Conservation (phyloP, 2,329 filamentous ascomycete species). For the Metarhizium guizhouense region DNA sequence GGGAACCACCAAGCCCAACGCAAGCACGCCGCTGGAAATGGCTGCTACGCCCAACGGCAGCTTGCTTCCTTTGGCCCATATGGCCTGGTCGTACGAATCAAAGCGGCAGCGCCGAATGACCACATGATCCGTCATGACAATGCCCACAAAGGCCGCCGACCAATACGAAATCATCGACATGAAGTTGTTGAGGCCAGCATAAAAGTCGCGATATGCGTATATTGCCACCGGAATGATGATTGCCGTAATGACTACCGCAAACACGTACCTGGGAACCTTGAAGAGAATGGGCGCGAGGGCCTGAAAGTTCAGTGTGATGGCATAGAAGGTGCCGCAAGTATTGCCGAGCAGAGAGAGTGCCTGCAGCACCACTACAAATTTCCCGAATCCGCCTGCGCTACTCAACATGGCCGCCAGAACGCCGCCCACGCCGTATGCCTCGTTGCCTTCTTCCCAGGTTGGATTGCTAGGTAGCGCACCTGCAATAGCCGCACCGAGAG, state of each 20-base stretch:
- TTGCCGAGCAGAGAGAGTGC: conserved; percentile 51
- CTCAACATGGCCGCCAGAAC: conserved; percentile 51
- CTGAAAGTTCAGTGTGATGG: conserved; percentile 56
- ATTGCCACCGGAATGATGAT: conserved; percentile 52
- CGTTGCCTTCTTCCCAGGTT: conserved; percentile 45
- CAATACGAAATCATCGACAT: conserved; percentile 50
- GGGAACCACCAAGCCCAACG: conserved; percentile 44
- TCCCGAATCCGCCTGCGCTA: conserved; percentile 50
- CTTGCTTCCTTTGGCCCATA: conserved; percentile 36
- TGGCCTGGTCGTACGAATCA: conserved; percentile 33
- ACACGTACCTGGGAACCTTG: conserved; percentile 47
- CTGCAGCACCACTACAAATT: conserved; percentile 51
- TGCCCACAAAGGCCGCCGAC: conserved; percentile 45
- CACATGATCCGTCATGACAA: conserved; percentile 38
- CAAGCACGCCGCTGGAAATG: conserved; percentile 34
- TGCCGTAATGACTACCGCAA: conserved; percentile 46
- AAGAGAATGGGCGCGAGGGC: conserved; percentile 48
- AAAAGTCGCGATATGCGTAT: conserved; percentile 46
- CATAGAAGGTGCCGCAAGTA: conserved; percentile 50
- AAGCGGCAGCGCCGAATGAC: conserved; percentile 37
- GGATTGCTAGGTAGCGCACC: conserved; percentile 47
- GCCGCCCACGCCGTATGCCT: conserved; percentile 45
- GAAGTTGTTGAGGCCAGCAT: conserved; percentile 48
- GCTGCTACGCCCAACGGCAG: conserved; percentile 40
- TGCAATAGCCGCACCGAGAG: conserved; percentile 54